Base-by-base conservation (phyloP, 345 rosid genomes). In the Anacardium occidentale region DNA sequence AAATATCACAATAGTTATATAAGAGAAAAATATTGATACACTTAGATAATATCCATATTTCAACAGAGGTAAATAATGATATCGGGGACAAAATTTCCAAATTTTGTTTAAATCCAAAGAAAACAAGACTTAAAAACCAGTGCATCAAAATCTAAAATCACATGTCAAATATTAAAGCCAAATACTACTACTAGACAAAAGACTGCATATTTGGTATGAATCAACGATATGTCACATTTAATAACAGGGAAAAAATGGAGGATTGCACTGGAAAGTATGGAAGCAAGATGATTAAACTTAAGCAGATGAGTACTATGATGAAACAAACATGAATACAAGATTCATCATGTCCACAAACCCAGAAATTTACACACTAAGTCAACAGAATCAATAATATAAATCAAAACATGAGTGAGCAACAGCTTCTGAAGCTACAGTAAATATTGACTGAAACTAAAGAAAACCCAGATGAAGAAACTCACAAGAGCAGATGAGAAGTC, bases 391-490 rank as follows among this genome's bases (percentile, higher is more conserved):
- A 37, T 48, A 67, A n/a, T 4, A 25, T 59, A 59, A 50, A 1
- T 13, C 12, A 4, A 29, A 66, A 50, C 14, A 65, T 48, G 55
- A 65, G 25, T 45, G 25, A 53, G n/a, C 32, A 64, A 10, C 32
- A 64, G n/a, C 15, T 50, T 4, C 53, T 50, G 53, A 37, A 37
- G 42, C 42, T 37, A 37, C 42, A 37, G 8, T 37, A 11, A 24
- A 47, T 24, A n/a, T 44, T 44, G 64, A 42, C 10, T 17, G 42
- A 21, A 68, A 72, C 15, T 59, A 53, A 51, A n/a, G 56, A 76
- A 54, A 76, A 60, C 70, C 78, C 80, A 69, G 73, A 34, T 53
- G 73, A 71, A 60, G 57, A 71, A 20, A 71, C 75, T 34, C 64
- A 76, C 76, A 56, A 29, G 64, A 9, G 55, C 71, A 52, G 76